These are phyloP conservation scores for Catharanthus roseus DNA, from an alignment of 257 asterid genomes.

Conservation along the genomic window DNA sequence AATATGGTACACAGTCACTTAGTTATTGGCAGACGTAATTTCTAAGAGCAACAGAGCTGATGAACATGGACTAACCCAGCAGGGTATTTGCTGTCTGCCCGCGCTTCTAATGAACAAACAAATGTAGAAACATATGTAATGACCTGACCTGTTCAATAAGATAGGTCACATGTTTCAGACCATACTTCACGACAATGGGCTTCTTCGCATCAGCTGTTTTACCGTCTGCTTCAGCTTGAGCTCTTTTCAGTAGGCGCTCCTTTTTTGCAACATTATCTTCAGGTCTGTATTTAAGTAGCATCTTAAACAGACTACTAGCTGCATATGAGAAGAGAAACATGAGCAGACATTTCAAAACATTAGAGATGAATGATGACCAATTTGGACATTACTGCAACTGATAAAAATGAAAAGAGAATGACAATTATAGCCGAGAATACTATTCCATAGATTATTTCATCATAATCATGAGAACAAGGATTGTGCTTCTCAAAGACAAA, in stretches of 20 bases:
- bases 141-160: slow-evolving; percentile 18
- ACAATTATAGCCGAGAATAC: no score
- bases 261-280: slow-evolving; percentile 15
- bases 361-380: not conserved
- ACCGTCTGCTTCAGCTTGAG: slow-evolving; percentile 20
- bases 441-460: no score
- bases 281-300: slow-evolving; percentile 20
- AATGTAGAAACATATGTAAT: no score
- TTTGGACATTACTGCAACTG: no score
- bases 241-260: slow-evolving; percentile 19
- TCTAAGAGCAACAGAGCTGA: slow-evolving; percentile 11
- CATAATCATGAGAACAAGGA: no score
- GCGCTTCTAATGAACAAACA: slow-evolving; percentile 50
- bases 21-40: not conserved
- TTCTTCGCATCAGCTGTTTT: slow-evolving; percentile 18
- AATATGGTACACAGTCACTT: not conserved
- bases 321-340: not conserved
- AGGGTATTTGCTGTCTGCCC: slow-evolving; percentile 95
- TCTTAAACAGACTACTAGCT: slow-evolving; percentile 20
- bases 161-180: slow-evolving; percentile 20
- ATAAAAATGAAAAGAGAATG: no score
- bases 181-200: slow-evolving; percentile 25
- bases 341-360: not conserved
- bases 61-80: slow-evolving; percentile 59
- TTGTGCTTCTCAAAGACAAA: not conserved